Conservation (phyloP, 2,329 filamentous ascomycete genomes). For the Alternaria brassicae region DNA sequence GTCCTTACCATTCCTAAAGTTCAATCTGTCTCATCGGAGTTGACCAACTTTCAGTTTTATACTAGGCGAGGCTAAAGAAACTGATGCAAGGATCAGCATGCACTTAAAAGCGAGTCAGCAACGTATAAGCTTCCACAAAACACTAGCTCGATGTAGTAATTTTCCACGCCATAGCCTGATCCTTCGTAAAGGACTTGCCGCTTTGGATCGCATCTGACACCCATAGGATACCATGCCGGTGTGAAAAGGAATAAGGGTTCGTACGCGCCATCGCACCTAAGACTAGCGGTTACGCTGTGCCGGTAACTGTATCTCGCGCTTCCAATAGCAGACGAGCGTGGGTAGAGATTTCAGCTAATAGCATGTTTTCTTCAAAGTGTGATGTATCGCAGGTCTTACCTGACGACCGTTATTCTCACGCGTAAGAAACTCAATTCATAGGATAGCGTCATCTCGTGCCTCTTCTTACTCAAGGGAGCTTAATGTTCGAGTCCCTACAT, state of each 20-base stretch:
- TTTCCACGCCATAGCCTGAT: not conserved
- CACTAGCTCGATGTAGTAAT: not conserved
- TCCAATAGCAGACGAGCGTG: not conserved
- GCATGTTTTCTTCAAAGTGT: not conserved
- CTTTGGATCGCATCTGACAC: not conserved
- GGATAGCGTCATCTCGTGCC: not conserved
- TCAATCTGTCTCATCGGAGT: not conserved
- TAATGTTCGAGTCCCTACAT: not conserved
- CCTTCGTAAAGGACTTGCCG: not conserved
- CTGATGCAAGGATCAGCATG: not conserved
- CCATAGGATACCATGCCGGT: not conserved
- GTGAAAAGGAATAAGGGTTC: not conserved
- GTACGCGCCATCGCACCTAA: not conserved
- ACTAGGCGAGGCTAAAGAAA: not conserved
- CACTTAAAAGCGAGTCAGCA: not conserved
- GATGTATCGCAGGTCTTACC: not conserved
- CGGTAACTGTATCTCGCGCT: not conserved
- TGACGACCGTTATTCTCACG: not conserved
- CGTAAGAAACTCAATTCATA: not conserved
- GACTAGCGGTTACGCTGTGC: not conserved
- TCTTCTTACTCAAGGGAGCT: not conserved
- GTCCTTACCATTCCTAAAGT: not conserved
- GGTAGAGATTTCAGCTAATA: not conserved
- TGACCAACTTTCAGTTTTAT: not conserved
- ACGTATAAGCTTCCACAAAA: not conserved